These are phyloP conservation scores for Ramaria sp. DNA, from an alignment of 768 basidiomycete species.

Conservation along the genomic window DNA sequence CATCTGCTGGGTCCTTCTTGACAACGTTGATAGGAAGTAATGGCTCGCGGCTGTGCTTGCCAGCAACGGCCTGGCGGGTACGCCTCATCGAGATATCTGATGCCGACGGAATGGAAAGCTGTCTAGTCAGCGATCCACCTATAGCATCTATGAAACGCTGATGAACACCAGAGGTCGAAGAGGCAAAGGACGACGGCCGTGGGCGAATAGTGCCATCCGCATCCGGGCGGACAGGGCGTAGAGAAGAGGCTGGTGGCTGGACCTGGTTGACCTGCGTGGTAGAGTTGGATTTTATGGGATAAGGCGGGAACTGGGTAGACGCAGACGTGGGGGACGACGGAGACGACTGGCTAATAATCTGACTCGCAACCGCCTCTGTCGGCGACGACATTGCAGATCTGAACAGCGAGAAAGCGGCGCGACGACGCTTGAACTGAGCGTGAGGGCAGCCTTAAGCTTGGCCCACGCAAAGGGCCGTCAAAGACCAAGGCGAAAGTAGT, in stretches of 20 bases:
- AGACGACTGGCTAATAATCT: not conserved
- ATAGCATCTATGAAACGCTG: not conserved
- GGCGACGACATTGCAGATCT: not conserved
- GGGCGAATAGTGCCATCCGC: slow-evolving; percentile 29
- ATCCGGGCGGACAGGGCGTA: slow-evolving; percentile 53
- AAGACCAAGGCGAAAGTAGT: not conserved
- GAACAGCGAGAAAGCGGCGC: not conserved
- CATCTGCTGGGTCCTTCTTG: not conserved
- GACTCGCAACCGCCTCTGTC: not conserved
- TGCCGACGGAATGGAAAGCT: slow-evolving; percentile 4
- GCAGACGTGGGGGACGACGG: slow-evolving; percentile 2
- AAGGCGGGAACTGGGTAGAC: not conserved
- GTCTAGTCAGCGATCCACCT: slow-evolving; percentile 8
- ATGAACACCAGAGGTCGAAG: not conserved
- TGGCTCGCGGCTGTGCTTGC: slow-evolving; percentile 59
- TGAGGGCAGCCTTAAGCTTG: not conserved
- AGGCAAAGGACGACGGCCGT: slow-evolving; percentile 22
- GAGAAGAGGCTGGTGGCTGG: slow-evolving; percentile 71
- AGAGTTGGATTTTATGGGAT: not conserved
- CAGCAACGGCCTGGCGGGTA: slow-evolving; percentile 21
- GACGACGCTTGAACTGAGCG: not conserved
- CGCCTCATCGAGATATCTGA: not conserved
- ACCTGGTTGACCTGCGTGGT: slow-evolving; percentile 16
- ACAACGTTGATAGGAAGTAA: slow-evolving; percentile 44
- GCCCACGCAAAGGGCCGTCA: not conserved